These are phyloP conservation scores for Pyrenophora graminea DNA, from an alignment of 2,329 filamentous ascomycete species.

Conservation along the genomic window DNA sequence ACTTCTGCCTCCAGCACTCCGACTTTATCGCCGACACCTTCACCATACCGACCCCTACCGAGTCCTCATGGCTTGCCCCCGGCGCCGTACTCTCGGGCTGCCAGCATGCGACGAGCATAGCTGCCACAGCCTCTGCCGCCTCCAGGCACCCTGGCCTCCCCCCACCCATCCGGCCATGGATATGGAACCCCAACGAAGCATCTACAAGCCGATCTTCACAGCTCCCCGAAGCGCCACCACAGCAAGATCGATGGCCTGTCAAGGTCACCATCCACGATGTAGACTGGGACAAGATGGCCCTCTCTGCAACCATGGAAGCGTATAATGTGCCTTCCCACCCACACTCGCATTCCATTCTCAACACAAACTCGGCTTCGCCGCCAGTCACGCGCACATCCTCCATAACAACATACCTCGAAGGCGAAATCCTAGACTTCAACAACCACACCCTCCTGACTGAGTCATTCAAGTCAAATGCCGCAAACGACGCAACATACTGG, in stretches of 20 bases:
- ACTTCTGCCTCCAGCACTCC: constrained; percentile 56
- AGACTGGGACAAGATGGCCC: constrained; percentile 63
- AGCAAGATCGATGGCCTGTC: constrained; percentile 68
- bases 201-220: constrained; percentile 27
- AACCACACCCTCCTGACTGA: constrained; percentile 58
- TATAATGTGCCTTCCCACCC: constrained; percentile 65
- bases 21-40: constrained; percentile 64
- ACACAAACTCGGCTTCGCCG: constrained; percentile 11
- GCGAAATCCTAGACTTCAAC: constrained; percentile 67
- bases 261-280: constrained; percentile 68
- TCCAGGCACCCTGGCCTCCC: constrained; percentile 30
- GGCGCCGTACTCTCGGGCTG: constrained; percentile 65
- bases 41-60: constrained; percentile 55
- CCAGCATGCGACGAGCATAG: constrained; percentile 59
- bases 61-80: constrained; percentile 65
- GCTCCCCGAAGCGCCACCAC: constrained; percentile 29
- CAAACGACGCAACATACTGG: constrained; percentile 56
- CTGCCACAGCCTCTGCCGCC: constrained; percentile 24
- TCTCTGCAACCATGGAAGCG: constrained; percentile 71
- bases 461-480: constrained; percentile 51
- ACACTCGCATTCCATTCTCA: constrained; percentile 35
- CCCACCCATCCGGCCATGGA: constrained; percentile 45
- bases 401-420: constrained; percentile 70
- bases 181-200: constrained; percentile 40
- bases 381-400: constrained; percentile 45